Base-by-base conservation (phyloP, 305 asterid species). In the Coffea humblotiana region DNA sequence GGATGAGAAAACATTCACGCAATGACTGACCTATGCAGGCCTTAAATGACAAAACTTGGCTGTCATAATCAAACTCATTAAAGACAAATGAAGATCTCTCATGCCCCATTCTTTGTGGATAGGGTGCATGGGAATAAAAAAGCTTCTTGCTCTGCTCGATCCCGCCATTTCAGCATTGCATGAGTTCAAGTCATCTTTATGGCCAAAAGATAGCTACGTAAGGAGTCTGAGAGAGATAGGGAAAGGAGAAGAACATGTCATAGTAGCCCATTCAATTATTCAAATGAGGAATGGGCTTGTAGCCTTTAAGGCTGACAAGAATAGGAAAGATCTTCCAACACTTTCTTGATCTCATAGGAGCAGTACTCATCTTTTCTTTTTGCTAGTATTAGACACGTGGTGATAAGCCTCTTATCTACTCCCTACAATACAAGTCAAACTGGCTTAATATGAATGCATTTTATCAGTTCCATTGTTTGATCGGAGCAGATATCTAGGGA, bases 61-160 rank as follows among this genome's bases (percentile, higher is more conserved):
- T 75, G 80, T 80, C 83, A 75, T 75, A 69, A 80, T 75, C 80
- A 77, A 84, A 80, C 72, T 71, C 70, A 51, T 7, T 32, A 77
- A 84, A 51, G 76, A 81, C 82, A 80, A 77, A 74, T n/a, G 75
- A 52, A 21, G 84, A 77, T 83, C 60, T 80, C 86, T 80, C 70
- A 19, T 77, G 75, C 23, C 84, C 87, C 87, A 84, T 84, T 74
- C 86, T 69, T 77, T 61, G 82, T 77, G 82, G 87, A 84, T 80
- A 84, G 81, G 78, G 80, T 83, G 61, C 75, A 71, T 78, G 82
- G 71, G 77, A 83, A 71, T 61, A 60, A 6, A 54, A 72, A 77
- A 77, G 21, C 37, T 58, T 76, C 65, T 14, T 72, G 29, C 65
- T 45, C 51, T 80, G 72, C 79, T 80, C 65, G 49, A 54, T 72